phyloP scores from a whole-genome alignment of 192 early-diverging fungal species.

The Coemansia sp. region DNA sequence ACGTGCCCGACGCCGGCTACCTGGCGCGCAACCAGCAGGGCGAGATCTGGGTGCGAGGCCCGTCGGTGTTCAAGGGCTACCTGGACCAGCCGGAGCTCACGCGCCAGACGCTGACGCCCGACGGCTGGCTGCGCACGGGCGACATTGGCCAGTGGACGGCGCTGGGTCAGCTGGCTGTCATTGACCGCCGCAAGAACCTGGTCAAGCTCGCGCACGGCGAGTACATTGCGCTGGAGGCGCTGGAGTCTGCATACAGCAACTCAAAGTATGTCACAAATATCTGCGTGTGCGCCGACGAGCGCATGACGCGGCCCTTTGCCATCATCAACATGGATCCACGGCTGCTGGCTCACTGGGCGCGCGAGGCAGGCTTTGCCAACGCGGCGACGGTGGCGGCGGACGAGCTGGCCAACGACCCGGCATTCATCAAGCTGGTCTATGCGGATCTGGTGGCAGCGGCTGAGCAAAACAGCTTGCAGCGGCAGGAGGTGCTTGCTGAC shows the following conservation, averaged over 20 bases:
- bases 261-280: constrained; percentile 71
- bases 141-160: constrained; percentile 84
- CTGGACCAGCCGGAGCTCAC: constrained; percentile 69
- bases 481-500: constrained; percentile 67
- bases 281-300: constrained; percentile 71
- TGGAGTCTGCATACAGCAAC: constrained; percentile 86
- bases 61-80: constrained; percentile 78
- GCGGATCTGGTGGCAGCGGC: constrained; percentile 48
- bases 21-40: constrained; percentile 63
- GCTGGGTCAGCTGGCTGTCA: constrained; percentile 75
- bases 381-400: neutral
- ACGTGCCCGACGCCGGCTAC: constrained; percentile 64
- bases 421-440: constrained; percentile 3
- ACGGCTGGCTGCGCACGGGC: constrained; percentile 87
- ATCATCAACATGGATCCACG: constrained; percentile 62
- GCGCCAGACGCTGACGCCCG: constrained; percentile 60
- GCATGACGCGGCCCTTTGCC: constrained; percentile 68
- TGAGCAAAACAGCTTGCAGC: constrained; percentile 64
- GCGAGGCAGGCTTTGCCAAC: constrained; percentile 5
- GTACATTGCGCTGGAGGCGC: constrained; percentile 91
- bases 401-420: neutral
- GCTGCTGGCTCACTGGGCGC: constrained; percentile 3
- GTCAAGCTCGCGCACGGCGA: constrained; percentile 90
- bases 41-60: constrained; percentile 83
- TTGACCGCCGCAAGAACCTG: constrained; percentile 93